Conservation (phyloP, 176 grass and related monocot genomes). For the Phyllostachys edulis region DNA sequence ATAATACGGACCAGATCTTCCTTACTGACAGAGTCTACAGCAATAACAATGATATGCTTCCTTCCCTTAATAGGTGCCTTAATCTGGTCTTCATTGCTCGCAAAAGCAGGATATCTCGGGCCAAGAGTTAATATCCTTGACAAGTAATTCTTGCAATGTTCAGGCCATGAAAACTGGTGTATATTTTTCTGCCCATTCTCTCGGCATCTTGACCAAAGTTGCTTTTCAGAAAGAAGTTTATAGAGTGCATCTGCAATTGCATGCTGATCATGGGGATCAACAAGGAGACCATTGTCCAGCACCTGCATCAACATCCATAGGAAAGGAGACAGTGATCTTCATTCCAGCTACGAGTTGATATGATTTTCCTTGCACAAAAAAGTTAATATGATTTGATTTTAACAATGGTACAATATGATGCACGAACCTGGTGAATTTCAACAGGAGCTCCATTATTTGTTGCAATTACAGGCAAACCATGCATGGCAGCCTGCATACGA, state of each 20-base stretch:
- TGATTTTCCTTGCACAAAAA: neutral
- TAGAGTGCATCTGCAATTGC: slow-evolving; percentile 74
- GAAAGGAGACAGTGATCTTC: slow-evolving; percentile 7
- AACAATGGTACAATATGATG: slow-evolving; percentile 4
- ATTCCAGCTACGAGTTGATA: slow-evolving; percentile 7
- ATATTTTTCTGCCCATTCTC: slow-evolving; percentile 74
- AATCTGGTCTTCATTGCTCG: slow-evolving; percentile 34
- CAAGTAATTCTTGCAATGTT: slow-evolving; percentile 80
- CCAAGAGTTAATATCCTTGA: slow-evolving; percentile 60
- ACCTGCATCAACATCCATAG: slow-evolving; percentile 42
- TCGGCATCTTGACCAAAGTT: slow-evolving; percentile 65
- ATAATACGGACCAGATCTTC: slow-evolving; percentile 50
- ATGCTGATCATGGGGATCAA: slow-evolving; percentile 71
- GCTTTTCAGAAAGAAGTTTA: slow-evolving; percentile 69
- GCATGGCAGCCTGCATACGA: slow-evolving; percentile 56
- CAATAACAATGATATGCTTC: slow-evolving; percentile 53
- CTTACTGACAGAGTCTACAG: slow-evolving; percentile 57
- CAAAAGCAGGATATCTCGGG: slow-evolving; percentile 37
- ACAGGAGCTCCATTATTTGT: slow-evolving; percentile 82
- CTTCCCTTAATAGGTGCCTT: slow-evolving; percentile 32
- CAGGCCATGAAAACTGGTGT: slow-evolving; percentile 76
- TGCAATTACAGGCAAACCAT: slow-evolving; percentile 72
- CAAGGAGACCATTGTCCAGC: slow-evolving; percentile 68
- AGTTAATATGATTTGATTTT: slow-evolving; percentile 5
- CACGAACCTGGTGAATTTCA: slow-evolving; percentile 60